Percentiles rank a stretch among this genome's conserved stretches.
Evolutionary conservation across 169 alveolate species (phyloP).

Genomic region (Plasmodium sp.): DNA sequence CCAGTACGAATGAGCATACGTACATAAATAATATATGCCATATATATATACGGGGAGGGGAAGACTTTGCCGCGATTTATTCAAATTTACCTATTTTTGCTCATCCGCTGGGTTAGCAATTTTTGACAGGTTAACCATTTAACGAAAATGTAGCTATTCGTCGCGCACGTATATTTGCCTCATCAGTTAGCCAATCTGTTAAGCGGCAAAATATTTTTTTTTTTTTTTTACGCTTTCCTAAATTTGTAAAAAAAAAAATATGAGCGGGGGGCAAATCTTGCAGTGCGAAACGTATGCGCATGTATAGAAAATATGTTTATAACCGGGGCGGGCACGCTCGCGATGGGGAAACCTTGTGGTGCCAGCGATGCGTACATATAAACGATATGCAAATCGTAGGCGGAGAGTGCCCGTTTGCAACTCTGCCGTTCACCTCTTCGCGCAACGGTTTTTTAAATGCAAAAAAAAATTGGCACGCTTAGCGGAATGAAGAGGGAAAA

Average conservation of each 20-base stretch:
- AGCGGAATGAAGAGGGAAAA: not conserved
- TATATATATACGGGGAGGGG: not conserved
- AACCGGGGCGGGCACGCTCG: not conserved
- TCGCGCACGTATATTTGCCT: not conserved
- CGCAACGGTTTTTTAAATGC: not conserved
- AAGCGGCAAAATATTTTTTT: not conserved
- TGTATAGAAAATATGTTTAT: not conserved
- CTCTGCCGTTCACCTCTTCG: not conserved
- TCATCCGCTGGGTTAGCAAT: not conserved
- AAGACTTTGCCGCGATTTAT: not conserved
- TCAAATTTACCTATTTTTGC: not conserved
- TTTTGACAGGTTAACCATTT: not conserved
- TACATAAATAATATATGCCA: not conserved
- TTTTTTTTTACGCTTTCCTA: not conserved
- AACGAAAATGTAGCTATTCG: not conserved
- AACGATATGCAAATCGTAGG: not conserved
- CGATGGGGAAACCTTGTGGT: not conserved
- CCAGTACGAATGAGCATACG: not conserved
- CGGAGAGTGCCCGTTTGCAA: not conserved
- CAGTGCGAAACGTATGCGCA: not conserved
- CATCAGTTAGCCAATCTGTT: not conserved
- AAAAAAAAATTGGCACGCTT: not conserved
- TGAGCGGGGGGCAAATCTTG: not conserved
- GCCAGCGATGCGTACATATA: not conserved
- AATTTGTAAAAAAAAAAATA: not conserved